phyloP scores from a whole-genome alignment of 306 rosid genomes.

The Prunus salicina region DNA sequence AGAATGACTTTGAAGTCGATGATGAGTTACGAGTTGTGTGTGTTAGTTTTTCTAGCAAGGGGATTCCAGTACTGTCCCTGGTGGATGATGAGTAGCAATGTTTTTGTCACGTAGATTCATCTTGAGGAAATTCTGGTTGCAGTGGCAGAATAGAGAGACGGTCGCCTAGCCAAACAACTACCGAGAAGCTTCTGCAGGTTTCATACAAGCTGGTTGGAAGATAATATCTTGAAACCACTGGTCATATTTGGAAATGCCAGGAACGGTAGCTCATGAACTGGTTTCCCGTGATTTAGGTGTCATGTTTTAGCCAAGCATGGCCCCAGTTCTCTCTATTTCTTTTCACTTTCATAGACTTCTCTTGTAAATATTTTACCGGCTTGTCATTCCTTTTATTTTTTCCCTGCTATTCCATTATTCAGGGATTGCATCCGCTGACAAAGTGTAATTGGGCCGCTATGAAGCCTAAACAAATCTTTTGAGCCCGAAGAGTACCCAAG shows the following conservation, averaged over 20 bases:
- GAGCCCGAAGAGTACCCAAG: no score
- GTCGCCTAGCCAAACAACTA: background rate
- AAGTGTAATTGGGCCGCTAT: background rate
- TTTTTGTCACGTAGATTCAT: background rate
- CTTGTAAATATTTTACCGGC: no score
- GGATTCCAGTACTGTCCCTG: slow-evolving; percentile 70
- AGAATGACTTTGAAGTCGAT: slow-evolving; percentile 45
- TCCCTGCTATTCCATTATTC: no score
- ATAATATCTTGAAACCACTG: background rate
- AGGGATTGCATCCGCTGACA: no score
- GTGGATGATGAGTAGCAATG: slow-evolving; percentile 41
- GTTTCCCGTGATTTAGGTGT: background rate
- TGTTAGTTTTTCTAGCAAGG: slow-evolving; percentile 68
- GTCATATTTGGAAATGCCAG: background rate
- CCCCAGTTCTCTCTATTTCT: no score
- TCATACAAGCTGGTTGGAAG: background rate
- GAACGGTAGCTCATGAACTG: background rate
- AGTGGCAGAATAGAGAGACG: background rate
- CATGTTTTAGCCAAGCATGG: background rate
- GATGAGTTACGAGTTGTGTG: slow-evolving; percentile 66
- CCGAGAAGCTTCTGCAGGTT: background rate
- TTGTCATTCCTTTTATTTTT: no score
- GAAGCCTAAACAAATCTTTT: no score
- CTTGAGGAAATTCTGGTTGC: slow-evolving; percentile 17
- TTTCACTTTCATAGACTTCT: background rate